A percentile compares a stretch with the other conserved stretches of the same genome.
These are phyloP conservation scores for Erythrophleum ivorense DNA, from an alignment of 331 rosid species.

Conservation along the genomic window DNA sequence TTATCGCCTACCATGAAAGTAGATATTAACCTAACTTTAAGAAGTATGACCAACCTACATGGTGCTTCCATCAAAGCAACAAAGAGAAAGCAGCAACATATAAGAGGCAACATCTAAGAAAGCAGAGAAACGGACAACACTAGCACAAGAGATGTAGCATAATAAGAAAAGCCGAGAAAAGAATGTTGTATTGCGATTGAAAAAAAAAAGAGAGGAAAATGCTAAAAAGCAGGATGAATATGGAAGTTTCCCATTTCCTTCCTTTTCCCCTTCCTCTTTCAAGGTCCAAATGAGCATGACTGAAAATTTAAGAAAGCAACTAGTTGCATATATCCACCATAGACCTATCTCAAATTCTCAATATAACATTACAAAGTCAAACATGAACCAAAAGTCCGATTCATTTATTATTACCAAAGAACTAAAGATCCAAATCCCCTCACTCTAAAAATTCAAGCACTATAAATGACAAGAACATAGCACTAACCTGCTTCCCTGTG, in stretches of 20 bases:
- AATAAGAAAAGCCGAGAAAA: neutral
- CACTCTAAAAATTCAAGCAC: neutral
- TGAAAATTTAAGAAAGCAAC: slow-evolving; percentile 8
- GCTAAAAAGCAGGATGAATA: neutral
- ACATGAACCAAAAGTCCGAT: neutral
- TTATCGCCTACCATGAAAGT: neutral
- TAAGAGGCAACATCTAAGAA: no score
- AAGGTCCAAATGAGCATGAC: neutral
- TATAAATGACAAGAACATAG: slow-evolving; percentile 21
- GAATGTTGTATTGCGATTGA: neutral
- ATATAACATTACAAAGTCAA: slow-evolving; percentile 9
- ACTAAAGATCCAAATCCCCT: slow-evolving; percentile 12
- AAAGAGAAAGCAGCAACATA: neutral
- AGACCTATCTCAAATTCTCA: slow-evolving; percentile 10
- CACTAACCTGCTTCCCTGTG: slow-evolving; percentile 78
- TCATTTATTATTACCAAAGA: neutral
- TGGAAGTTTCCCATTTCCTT: neutral
- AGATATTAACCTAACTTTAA: neutral
- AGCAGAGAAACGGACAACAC: no score
- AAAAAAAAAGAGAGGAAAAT: neutral
- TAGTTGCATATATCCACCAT: slow-evolving; percentile 21
- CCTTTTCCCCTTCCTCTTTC: neutral
- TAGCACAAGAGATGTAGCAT: neutral
- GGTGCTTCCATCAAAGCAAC: neutral
- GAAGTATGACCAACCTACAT: neutral